Evolutionary conservation across 345 rosid species (phyloP).

Genomic region (Citrus inodora): DNA sequence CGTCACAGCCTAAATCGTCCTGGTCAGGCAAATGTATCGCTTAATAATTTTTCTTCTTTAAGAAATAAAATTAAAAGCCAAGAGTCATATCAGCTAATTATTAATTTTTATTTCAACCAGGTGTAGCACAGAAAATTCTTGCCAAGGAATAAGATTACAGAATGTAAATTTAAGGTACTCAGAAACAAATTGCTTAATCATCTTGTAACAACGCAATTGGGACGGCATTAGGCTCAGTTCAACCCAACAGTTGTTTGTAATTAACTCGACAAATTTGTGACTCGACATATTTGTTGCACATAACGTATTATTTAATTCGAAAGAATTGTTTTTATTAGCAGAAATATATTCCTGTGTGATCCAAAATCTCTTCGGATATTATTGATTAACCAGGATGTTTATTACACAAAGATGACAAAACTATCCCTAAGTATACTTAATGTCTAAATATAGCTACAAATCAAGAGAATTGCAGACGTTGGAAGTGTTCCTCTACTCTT

Average conservation of each 20-base stretch:
- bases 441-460: too few species aligned
- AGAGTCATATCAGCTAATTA: too few species aligned
- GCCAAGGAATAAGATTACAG: constrained; percentile 26
- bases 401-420: too few species aligned
- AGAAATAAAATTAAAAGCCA: background rate
- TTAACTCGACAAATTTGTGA: background rate
- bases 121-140: constrained; percentile 32
- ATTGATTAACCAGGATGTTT: too few species aligned
- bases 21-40: background rate
- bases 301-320: background rate
- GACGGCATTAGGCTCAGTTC: constrained; percentile 20
- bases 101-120: background rate
- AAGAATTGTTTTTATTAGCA: too few species aligned
- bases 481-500: too few species aligned
- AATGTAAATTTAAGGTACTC: constrained; percentile 11
- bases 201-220: constrained; percentile 31
- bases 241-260: constrained; percentile 30
- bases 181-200: constrained; percentile 25
- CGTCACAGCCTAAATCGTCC: background rate
- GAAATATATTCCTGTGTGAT: background rate
- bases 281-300: too few species aligned
- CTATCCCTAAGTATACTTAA: too few species aligned
- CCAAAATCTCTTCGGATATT: background rate
- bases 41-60: background rate
- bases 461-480: too few species aligned